Evolutionary conservation across 1,284 basidiomycete species (phyloP).

Genomic region (Blastosporella zonata): DNA sequence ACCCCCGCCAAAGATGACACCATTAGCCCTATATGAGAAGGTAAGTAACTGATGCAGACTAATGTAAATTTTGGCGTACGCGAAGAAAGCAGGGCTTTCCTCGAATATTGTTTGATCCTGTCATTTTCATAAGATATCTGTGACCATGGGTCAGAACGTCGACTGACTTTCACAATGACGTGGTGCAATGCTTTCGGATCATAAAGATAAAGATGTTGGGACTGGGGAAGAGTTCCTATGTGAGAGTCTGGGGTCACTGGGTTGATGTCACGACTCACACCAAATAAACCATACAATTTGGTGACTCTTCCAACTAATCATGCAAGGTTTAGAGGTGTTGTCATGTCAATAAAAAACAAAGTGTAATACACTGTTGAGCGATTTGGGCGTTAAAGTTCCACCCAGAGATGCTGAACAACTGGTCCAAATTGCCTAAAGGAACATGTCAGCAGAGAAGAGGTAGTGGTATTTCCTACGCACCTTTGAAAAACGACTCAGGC

Average conservation of each 20-base stretch:
- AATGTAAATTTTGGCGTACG: conserved; percentile 22
- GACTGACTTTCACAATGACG: conserved; percentile 7
- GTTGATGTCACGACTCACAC: conserved; percentile 20
- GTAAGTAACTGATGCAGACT: not conserved
- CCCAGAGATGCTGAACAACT: conserved; percentile 1
- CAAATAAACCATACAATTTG: conserved; percentile 24
- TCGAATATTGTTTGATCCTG: conserved; percentile 26
- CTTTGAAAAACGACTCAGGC: conserved; percentile 11
- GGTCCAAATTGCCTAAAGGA: conserved; percentile 8
- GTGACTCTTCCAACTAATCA: conserved; percentile 25
- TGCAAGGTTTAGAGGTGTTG: not conserved
- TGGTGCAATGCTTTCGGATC: conserved; percentile 35
- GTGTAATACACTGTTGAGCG: not conserved
- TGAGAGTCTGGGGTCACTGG: too few relatives aligned
- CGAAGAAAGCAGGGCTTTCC: conserved; percentile 32
- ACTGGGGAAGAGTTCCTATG: conserved; percentile 15
- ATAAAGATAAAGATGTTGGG: conserved; percentile 26
- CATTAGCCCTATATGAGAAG: conserved; percentile 23
- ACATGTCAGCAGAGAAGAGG: not conserved
- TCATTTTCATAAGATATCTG: conserved; percentile 10
- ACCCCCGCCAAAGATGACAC: conserved; percentile 36
- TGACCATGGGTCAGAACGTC: conserved; percentile 8
- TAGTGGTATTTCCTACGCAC: not conserved
- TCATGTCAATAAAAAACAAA: not conserved
- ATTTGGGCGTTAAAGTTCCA: conserved; percentile 1